Conservation (phyloP, 768 basidiomycete species). For the Neoboletus brunneissimus region DNA sequence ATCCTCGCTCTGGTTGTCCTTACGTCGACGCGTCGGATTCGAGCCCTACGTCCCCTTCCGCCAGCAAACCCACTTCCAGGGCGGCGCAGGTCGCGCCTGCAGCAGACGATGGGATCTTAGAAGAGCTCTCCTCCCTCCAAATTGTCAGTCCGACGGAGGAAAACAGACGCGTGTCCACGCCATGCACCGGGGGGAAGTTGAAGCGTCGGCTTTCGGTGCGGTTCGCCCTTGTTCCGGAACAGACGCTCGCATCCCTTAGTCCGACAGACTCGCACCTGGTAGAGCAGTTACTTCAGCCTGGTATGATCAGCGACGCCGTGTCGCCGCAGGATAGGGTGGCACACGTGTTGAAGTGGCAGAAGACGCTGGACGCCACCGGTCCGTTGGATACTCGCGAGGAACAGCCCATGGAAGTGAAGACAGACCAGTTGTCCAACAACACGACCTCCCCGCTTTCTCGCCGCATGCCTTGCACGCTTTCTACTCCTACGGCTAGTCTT, state of each 20-base stretch:
- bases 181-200: conserved; percentile 3
- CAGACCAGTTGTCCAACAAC: background rate
- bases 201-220: conserved; percentile 31
- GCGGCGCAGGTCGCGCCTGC: background rate
- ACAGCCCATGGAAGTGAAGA: conserved; percentile 24
- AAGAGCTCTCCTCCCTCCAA: conserved; percentile 47
- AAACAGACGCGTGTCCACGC: conserved; percentile 3
- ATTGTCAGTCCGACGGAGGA: conserved; percentile 32
- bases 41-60: conserved; percentile 17
- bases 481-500: conserved; percentile 44
- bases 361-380: conserved; percentile 33
- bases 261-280: conserved; percentile 46
- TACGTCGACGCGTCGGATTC: conserved; percentile 32
- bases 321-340: conserved; percentile 28
- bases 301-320: conserved; percentile 32
- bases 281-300: conserved; percentile 44
- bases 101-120: conserved; percentile 33
- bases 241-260: conserved; percentile 51
- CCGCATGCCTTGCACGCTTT: conserved; percentile 57
- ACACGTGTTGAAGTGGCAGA: conserved; percentile 28
- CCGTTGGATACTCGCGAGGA: conserved; percentile 30
- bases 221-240: conserved; percentile 32
- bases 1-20: conserved; percentile 64
- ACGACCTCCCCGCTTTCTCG: conserved; percentile 24
- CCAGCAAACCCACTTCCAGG: conserved; percentile 4